A percentile compares a stretch with the other conserved stretches of the same genome.
These are phyloP conservation scores for Candida taoyuanica DNA, from an alignment of 805 yeast genomes.

Conservation along the genomic window DNA sequence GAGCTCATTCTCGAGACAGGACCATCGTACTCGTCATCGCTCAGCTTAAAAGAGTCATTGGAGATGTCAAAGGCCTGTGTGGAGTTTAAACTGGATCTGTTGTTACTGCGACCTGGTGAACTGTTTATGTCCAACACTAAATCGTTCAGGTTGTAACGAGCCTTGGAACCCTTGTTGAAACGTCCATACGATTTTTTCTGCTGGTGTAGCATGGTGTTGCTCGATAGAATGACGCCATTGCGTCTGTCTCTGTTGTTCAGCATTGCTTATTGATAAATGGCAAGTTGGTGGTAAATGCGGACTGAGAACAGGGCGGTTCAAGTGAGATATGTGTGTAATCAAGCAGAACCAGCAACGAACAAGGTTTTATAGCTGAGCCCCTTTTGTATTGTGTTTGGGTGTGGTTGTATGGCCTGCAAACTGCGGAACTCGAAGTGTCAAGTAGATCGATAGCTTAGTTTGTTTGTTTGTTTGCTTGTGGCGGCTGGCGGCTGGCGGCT, in stretches of 20 bases:
- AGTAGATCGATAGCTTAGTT: no score
- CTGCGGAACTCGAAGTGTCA: no score
- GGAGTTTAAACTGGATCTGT: slow-evolving; percentile 4
- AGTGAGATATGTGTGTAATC: no score
- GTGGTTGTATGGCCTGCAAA: no score
- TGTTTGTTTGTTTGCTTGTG: no score
- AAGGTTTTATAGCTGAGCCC: no score
- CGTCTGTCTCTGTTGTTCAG: slow-evolving; percentile 24
- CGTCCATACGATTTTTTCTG: slow-evolving; percentile 22
- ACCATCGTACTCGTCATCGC: slow-evolving; percentile 20
- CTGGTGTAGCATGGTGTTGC: slow-evolving; percentile 4
- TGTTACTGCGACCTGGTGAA: slow-evolving; percentile 5
- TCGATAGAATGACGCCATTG: slow-evolving; percentile 23
- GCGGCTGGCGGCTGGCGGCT: no score
- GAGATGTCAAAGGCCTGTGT: slow-evolving; percentile 23
- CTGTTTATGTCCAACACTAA: slow-evolving; percentile 17
- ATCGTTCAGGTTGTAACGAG: slow-evolving; percentile 23
- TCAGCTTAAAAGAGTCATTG: slow-evolving; percentile 22
- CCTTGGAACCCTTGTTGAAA: slow-evolving; percentile 22
- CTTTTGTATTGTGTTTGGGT: no score
- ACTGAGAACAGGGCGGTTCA: no score
- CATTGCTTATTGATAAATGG: no score
- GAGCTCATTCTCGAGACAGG: slow-evolving; percentile 1
- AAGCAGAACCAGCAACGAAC: no score
- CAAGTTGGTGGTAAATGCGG: no score